Base-by-base conservation (phyloP, 257 asterid genomes). In the Nicotiana tabacum region DNA sequence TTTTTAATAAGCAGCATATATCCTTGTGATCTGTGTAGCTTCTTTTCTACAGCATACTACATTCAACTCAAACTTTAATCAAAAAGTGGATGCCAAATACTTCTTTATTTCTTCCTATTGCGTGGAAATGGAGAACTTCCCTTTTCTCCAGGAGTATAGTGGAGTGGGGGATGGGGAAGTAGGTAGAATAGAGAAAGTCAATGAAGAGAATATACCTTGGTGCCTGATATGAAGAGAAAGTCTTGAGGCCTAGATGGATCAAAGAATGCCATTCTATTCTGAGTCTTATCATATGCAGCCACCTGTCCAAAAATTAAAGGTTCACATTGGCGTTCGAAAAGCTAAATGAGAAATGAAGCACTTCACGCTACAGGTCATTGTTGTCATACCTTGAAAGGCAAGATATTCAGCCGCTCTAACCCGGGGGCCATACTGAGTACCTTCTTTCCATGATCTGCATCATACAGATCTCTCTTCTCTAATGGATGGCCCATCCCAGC, bases 371-470 rank as follows among this genome's bases (percentile, higher is more conserved):
- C 18, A 39, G 33, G 5, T 17, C 35, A 64, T 32, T 10, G 55
- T 48, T 76, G 1, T 39, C 35, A 9, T 86, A 95, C 99, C 97
- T 91, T 93, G 89, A 95, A 95, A 13, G 98, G 99, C 57, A 95
- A 88, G 82, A 95, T 95, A 87, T 93, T 95, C 78, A 95, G 92
- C 77, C 94, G 86, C 87, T 95, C 98, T 66, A 95, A 84, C 62
- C 99, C 99, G 3, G 98, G 99, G 67, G 98, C 99, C 99, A 95
- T 91, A 89, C 97, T 89, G 15, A 95, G 91, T 68, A 95, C 97
- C 85, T 91, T 92, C 92, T 94, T 95, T n/a, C 99, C 99, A 68
- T 95, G 99, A 87, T 95, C 99, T n/a, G 99, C 97, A 87, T 95
- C 95, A 83, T 95, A 95, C 5, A 95, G 88, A 85, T 95, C 99